Conservation (phyloP, 2,329 filamentous ascomycete genomes). For the Cordyceps javanica region DNA sequence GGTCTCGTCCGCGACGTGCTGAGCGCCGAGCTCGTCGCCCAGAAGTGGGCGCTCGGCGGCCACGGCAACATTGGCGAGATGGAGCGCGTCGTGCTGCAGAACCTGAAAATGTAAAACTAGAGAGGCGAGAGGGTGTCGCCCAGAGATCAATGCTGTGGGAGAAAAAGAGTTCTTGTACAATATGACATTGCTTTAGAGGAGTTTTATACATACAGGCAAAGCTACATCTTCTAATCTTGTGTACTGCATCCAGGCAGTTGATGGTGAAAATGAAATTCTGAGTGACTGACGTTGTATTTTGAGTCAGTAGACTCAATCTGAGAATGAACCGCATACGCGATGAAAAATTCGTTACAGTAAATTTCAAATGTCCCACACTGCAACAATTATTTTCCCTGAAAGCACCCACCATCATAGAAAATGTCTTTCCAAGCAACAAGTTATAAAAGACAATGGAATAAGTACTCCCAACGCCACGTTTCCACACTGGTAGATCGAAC, state of each 20-base stretch:
- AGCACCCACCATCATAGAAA: background rate
- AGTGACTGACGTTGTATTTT: background rate
- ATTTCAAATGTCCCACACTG: background rate
- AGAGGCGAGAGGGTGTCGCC: background rate
- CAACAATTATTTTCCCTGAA: background rate
- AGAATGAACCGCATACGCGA: too few relatives aligned
- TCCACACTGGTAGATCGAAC: background rate
- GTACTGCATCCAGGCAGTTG: background rate
- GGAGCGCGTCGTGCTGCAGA: constrained; percentile 58
- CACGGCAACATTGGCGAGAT: constrained; percentile 81
- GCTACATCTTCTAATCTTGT: constrained; percentile 10
- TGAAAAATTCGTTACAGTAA: too few relatives aligned
- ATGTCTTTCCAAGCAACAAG: background rate
- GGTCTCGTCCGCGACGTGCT: constrained; percentile 68
- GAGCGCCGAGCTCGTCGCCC: constrained; percentile 63
- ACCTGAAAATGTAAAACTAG: constrained; percentile 35
- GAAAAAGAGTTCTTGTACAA: background rate
- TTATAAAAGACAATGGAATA: background rate
- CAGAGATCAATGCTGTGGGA: background rate
- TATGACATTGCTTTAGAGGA: constrained; percentile 15
- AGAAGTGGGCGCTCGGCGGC: constrained; percentile 80
- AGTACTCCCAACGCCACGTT: constrained; percentile 24
- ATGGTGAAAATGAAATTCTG: background rate
- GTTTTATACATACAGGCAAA: constrained; percentile 19
- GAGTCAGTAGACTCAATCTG: background rate